Evolutionary conservation across 805 yeast species (phyloP), one percentile per base, ranked within the genome.

Genomic region (Pichia thaimueangensis): DNA sequence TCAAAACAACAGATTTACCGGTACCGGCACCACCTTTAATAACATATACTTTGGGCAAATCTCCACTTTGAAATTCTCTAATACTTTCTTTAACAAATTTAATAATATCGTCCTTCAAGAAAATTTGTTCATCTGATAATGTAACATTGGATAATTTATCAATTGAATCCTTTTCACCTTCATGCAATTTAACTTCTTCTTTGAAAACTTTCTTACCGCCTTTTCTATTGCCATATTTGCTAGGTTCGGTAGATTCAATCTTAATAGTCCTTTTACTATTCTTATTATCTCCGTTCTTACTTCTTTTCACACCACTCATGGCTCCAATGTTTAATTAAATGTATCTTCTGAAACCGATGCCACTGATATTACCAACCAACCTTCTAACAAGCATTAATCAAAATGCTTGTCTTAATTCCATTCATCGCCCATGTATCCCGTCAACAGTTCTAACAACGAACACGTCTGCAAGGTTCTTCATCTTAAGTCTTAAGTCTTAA

Each of bases 21-120:
- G 75, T 70, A 20, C 75, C 75, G 6, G 74, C 74, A 54, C 68
- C 72, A 38, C 75, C 75, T 45, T 68, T 63, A 38, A 70, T 67
- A 1, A 69, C 67, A 50, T 62, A 69, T 48, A 67, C 58, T n/a
- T 21, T 33, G 0, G 70, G 56, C 30, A 41, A 48, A 23, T 43
- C 47, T 3, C 50, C 43, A 5, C 21, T n/a, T 3, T 43, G 30
- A 27, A 47, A 41, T 2, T 39, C 39, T n/a, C 43, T 29, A 10
- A 69, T 41, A 22, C 58, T 48, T 0, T 51, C 41, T 25, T 57
- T 51, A 21, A 59, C 54, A 47, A 67, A 69, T 0, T 50, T 23
- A 39, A 69, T 37, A 3, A 64, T 56, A 7, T 50, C 51, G 6
- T 46, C 35, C 41, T 58, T 66, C 32, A 70, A 46, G 6, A 21